These are phyloP conservation scores for Verticillium dahliae DNA, from an alignment of 2,329 filamentous ascomycete genomes.

Conservation along the genomic window DNA sequence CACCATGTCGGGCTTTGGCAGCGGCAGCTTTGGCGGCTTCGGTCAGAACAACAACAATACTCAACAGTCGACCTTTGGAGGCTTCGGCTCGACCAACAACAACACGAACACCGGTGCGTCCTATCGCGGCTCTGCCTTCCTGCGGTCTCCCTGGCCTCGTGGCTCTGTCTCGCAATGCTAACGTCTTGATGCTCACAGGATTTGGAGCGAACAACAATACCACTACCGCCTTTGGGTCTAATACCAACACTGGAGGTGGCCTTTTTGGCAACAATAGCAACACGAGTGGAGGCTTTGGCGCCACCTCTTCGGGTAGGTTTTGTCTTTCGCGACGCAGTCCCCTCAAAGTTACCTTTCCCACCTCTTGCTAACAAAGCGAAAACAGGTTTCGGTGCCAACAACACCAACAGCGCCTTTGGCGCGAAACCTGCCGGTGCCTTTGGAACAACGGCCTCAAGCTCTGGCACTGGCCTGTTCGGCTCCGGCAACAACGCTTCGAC, in stretches of 20 bases:
- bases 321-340: neutral
- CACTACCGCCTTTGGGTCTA: neutral
- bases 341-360: too few species aligned
- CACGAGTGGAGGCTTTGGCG: neutral
- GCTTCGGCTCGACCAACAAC: constrained; percentile 37
- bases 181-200: neutral
- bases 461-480: constrained; percentile 39
- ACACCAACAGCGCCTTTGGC: constrained; percentile 27
- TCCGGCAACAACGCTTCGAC: constrained; percentile 28
- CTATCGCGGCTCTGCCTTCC: neutral
- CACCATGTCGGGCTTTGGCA: constrained; percentile 47
- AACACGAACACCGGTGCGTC: constrained; percentile 23
- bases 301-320: neutral
- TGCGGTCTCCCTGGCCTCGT: neutral
- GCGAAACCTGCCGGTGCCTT: constrained; percentile 38
- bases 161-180: neutral
- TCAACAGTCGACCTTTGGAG: constrained; percentile 45
- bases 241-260: constrained; percentile 12
- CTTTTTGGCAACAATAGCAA: constrained; percentile 17
- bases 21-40: constrained; percentile 49
- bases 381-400: constrained; percentile 26
- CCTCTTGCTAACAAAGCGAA: constrained; percentile 1
- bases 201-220: constrained; percentile 35
- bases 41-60: constrained; percentile 46
- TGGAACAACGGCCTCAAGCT: constrained; percentile 34